A percentile compares a stretch with the other conserved stretches of the same genome.
Conservation (phyloP, 2,329 filamentous ascomycete genomes). For the Colletotrichum truncatum region DNA sequence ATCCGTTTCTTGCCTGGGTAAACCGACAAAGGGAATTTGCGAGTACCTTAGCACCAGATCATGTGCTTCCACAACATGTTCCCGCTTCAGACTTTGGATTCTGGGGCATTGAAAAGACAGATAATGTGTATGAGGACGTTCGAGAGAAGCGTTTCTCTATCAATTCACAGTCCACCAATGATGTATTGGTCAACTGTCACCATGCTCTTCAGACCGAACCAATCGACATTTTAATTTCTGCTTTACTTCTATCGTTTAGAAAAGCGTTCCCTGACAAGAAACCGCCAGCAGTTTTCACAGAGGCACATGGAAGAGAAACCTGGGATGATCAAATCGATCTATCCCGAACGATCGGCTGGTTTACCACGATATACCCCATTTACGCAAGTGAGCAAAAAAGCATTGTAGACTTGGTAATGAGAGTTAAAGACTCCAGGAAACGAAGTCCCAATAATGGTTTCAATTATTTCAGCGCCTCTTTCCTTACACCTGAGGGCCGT, state of each 20-base stretch:
- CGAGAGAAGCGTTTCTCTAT: slow-evolving; percentile 18
- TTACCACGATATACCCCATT: slow-evolving; percentile 45
- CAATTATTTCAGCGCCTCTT: not conserved
- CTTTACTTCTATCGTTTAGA: slow-evolving; percentile 38
- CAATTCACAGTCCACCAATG: slow-evolving; percentile 21
- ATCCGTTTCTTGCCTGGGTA: not conserved
- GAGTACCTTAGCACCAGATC: not conserved
- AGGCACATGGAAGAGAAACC: slow-evolving; percentile 47
- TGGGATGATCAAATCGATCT: slow-evolving; percentile 40
- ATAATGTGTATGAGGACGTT: slow-evolving; percentile 36
- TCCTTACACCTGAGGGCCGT: not conserved
- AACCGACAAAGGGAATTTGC: not conserved
- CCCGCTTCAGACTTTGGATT: slow-evolving; percentile 35
- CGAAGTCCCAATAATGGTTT: slow-evolving; percentile 13
- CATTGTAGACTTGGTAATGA: slow-evolving; percentile 31
- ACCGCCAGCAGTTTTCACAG: slow-evolving; percentile 40
- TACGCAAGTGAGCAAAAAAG: slow-evolving; percentile 17
- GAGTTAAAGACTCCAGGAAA: slow-evolving; percentile 34
- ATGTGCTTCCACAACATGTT: slow-evolving; percentile 7
- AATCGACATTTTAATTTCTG: slow-evolving; percentile 45
- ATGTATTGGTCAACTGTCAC: slow-evolving; percentile 34
- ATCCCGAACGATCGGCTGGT: slow-evolving; percentile 48
- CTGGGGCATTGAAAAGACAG: slow-evolving; percentile 34
- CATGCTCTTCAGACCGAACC: slow-evolving; percentile 41
- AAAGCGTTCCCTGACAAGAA: slow-evolving; percentile 39